Evolutionary conservation across 345 rosid genomes (phyloP).

Genomic region (Anastatica hierochuntica): DNA sequence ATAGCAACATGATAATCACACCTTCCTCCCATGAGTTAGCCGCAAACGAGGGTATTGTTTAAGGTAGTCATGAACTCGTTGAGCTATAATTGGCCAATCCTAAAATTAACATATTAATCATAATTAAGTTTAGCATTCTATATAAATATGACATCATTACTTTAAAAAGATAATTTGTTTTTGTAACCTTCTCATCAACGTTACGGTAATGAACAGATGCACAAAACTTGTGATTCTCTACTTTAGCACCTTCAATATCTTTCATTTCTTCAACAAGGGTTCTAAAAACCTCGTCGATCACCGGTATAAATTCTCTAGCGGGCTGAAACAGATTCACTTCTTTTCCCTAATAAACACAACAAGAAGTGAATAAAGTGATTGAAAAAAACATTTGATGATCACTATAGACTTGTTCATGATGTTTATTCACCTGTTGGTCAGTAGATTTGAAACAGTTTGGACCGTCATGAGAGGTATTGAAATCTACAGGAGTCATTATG

Average conservation of each 20-base stretch:
- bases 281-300: constrained; percentile 85
- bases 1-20: constrained; percentile 1
- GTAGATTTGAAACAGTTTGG: constrained; percentile 41
- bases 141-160: no score
- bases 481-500: constrained; percentile 42
- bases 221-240: constrained; percentile 94
- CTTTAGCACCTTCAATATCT: constrained; percentile 64
- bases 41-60: constrained; percentile 71
- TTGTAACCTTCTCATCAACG: constrained; percentile 75
- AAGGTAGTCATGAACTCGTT: constrained; percentile 71
- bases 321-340: constrained; percentile 84
- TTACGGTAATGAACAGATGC: constrained; percentile 90
- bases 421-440: constrained; percentile 43
- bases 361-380: neutral
- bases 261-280: constrained; percentile 68
- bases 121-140: no score
- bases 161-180: neutral
- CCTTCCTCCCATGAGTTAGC: constrained; percentile 94
- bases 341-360: constrained; percentile 41
- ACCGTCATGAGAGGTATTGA: constrained; percentile 24
- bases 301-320: constrained; percentile 70
- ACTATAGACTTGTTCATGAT: neutral
- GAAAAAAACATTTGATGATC: neutral
- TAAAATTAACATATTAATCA: constrained; percentile 7
- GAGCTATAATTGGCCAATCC: constrained; percentile 81